Evolutionary conservation across 2,329 filamentous ascomycete genomes (phyloP).

Genomic region (Penicillium rolfsii): DNA sequence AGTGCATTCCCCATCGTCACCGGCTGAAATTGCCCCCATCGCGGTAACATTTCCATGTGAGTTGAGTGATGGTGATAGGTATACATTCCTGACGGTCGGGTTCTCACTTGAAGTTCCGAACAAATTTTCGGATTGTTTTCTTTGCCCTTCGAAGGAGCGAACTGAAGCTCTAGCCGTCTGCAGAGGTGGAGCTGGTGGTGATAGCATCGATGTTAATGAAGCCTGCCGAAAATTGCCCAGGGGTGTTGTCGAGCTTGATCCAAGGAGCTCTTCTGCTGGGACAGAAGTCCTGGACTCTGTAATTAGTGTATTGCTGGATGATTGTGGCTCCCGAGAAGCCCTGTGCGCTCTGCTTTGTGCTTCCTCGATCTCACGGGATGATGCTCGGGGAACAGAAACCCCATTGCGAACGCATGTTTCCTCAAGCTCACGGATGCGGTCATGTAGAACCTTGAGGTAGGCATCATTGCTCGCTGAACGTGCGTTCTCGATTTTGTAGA

Average conservation of each 20-base stretch:
- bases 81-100: conserved; percentile 9
- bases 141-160: neutral
- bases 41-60: conserved; percentile 38
- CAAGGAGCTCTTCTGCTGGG: conserved; percentile 26
- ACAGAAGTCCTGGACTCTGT: conserved; percentile 25
- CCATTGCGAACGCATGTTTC: conserved; percentile 28
- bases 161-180: neutral
- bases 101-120: neutral
- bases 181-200: conserved; percentile 4
- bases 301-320: conserved; percentile 9
- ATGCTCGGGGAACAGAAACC: conserved; percentile 21
- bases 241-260: conserved; percentile 16
- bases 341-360: neutral
- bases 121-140: neutral
- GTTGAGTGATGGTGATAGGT: conserved; percentile 19
- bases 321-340: neutral
- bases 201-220: conserved; percentile 2
- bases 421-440: conserved; percentile 36
- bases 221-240: conserved; percentile 4
- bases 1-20: conserved; percentile 28
- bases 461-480: conserved; percentile 44
- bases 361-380: conserved; percentile 3
- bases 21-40: conserved; percentile 46
- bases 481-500: conserved; percentile 45
- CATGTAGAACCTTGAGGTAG: conserved; percentile 32